Evolutionary conservation across 2,329 filamentous ascomycete genomes (phyloP).

Genomic region (Paraconiothyrium brasiliense): DNA sequence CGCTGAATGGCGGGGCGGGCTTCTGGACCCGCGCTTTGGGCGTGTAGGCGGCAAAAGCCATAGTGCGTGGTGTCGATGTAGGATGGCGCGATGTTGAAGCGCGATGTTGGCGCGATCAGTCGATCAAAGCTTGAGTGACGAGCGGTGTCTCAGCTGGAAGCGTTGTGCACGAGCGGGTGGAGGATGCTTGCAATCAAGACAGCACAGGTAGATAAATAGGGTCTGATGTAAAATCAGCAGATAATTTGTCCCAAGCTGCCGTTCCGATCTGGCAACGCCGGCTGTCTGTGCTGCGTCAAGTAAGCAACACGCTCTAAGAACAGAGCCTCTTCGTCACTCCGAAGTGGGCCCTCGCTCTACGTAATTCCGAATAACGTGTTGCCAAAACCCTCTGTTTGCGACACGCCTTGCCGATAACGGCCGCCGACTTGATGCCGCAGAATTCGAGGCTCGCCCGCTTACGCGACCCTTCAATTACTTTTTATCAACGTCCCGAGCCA

Average conservation of each 20-base stretch:
- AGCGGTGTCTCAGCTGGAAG: conserved; percentile 12
- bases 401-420: conserved; percentile 19
- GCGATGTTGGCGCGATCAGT: neutral
- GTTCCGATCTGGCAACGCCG: neutral
- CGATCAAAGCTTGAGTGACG: conserved; percentile 7
- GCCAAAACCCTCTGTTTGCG: neutral
- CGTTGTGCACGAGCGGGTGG: neutral
- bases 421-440: conserved; percentile 2
- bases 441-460: conserved; percentile 38
- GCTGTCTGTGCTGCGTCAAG: conserved; percentile 8
- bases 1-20: conserved; percentile 50
- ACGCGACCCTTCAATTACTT: conserved; percentile 20
- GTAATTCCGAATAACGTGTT: neutral
- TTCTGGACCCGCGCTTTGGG: conserved; percentile 53
- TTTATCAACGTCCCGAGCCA: conserved; percentile 14
- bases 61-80: conserved; percentile 21
- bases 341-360: conserved; percentile 1
- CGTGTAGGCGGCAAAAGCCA: conserved; percentile 47
- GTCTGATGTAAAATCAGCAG: conserved; percentile 5
- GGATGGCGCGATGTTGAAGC: conserved; percentile 20
- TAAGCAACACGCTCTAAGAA: conserved; percentile 1
- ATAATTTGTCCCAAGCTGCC: conserved; percentile 3
- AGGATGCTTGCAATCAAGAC: conserved; percentile 17
- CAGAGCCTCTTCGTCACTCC: neutral
- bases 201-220: conserved; percentile 4